A percentile compares a stretch with the other conserved stretches of the same genome.
phyloP scores from a whole-genome alignment of 768 basidiomycete genomes.

The Leucosporidium creatinivorum region DNA sequence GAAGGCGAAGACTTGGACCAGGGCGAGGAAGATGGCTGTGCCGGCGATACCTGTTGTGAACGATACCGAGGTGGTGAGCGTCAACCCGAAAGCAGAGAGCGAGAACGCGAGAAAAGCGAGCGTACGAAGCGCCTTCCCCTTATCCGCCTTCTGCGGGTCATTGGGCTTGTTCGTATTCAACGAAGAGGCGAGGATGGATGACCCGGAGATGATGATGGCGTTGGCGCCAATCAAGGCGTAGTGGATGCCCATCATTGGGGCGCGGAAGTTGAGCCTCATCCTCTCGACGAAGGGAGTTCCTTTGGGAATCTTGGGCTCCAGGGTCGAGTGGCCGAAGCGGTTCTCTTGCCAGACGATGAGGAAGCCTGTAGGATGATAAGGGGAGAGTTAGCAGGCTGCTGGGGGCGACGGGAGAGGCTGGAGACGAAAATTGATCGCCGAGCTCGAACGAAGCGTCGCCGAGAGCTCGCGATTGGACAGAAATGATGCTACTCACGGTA shows the following conservation, averaged over 20 bases:
- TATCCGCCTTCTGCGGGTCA: neutral
- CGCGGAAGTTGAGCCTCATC: constrained; percentile 5
- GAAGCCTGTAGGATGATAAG: constrained; percentile 9
- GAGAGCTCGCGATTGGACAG: too few species aligned
- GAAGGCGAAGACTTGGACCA: constrained; percentile 13
- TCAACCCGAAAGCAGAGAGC: constrained; percentile 2
- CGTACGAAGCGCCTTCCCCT: constrained; percentile 20
- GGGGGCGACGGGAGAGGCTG: neutral
- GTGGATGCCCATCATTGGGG: constrained; percentile 23
- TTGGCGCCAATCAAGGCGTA: constrained; percentile 21
- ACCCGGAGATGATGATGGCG: constrained; percentile 4
- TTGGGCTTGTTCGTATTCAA: constrained; percentile 9
- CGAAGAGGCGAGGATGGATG: neutral
- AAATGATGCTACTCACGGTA: constrained; percentile 5
- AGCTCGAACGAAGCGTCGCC: too few species aligned
- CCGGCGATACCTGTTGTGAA: neutral
- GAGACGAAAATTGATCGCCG: too few species aligned
- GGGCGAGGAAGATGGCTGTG: constrained; percentile 15
- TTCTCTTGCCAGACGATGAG: constrained; percentile 32
- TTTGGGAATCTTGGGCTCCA: constrained; percentile 25
- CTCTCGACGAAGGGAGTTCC: constrained; percentile 18
- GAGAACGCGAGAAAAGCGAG: neutral
- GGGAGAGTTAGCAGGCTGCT: neutral
- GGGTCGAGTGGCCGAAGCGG: constrained; percentile 16
- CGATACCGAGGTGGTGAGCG: too few species aligned